phyloP scores from a whole-genome alignment of 2,329 filamentous ascomycete genomes.

The Cryphonectria japonica region DNA sequence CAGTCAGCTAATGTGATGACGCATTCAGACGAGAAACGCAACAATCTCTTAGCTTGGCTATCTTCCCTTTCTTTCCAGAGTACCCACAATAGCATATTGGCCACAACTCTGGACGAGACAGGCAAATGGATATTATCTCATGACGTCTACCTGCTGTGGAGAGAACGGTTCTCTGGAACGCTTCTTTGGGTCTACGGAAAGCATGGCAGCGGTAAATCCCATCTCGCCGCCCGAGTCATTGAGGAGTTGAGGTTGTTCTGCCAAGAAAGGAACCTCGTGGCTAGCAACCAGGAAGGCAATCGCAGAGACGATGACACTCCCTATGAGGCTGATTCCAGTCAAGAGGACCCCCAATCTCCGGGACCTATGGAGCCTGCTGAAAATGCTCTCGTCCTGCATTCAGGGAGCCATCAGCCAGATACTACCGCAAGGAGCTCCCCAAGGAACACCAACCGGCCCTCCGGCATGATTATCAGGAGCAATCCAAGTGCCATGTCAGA shows the following conservation, averaged over 20 bases:
- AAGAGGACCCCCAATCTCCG: background rate
- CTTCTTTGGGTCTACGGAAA: slow-evolving; percentile 15
- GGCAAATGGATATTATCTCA: slow-evolving; percentile 3
- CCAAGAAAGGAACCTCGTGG: background rate
- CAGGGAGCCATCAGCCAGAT: background rate
- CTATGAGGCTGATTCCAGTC: background rate
- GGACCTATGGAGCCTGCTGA: background rate
- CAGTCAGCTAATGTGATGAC: background rate
- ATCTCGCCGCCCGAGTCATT: slow-evolving; percentile 3
- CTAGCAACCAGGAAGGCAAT: background rate
- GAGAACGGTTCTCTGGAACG: background rate
- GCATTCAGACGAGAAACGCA: background rate
- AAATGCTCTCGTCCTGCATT: background rate
- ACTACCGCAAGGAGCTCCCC: background rate
- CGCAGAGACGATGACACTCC: background rate
- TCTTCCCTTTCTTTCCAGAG: slow-evolving; percentile 7
- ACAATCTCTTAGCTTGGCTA: background rate
- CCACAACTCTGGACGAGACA: background rate
- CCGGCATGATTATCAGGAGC: background rate
- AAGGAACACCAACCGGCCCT: background rate
- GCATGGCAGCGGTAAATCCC: slow-evolving; percentile 16
- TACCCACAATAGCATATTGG: slow-evolving; percentile 5
- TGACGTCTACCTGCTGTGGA: slow-evolving; percentile 7
- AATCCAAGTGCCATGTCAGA: background rate
- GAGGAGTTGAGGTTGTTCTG: slow-evolving; percentile 11